phyloP scores from a whole-genome alignment of 768 basidiomycete genomes.

The Pleurotus ostreatus region DNA sequence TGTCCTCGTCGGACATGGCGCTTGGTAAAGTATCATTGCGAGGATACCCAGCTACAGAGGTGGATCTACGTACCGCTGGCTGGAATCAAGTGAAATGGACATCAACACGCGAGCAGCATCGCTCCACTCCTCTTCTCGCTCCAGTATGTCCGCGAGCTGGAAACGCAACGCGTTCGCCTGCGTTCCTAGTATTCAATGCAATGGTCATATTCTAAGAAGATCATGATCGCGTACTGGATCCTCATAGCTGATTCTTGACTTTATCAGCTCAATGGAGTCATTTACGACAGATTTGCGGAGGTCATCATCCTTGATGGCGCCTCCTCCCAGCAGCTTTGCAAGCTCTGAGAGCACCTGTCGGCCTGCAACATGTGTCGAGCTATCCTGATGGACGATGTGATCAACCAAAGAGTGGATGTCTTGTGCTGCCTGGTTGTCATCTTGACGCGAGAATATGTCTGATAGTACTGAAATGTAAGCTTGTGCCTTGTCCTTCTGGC shows the following conservation, averaged over 20 bases:
- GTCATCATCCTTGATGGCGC: conserved; percentile 48
- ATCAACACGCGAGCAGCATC: conserved; percentile 90
- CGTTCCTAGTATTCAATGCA: not conserved
- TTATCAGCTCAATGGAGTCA: conserved; percentile 64
- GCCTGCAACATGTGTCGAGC: conserved; percentile 80
- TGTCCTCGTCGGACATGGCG: conserved; percentile 74
- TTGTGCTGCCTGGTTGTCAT: conserved; percentile 36
- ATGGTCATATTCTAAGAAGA: not conserved
- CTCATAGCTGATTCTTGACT: conserved; percentile 86
- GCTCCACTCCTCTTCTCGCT: conserved; percentile 89
- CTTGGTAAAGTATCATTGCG: conserved; percentile 27
- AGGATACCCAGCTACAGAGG: not conserved
- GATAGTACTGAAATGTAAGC: conserved; percentile 69
- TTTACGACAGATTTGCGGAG: conserved; percentile 71
- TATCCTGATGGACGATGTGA: conserved; percentile 78
- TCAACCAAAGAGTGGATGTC: conserved; percentile 75
- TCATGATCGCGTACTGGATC: conserved; percentile 68
- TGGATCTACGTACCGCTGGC: conserved; percentile 59
- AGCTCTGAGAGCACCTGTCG: conserved; percentile 85
- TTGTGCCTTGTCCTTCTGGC: conserved; percentile 82
- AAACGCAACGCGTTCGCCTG: conserved; percentile 83
- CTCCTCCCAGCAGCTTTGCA: conserved; percentile 62
- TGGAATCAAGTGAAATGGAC: conserved; percentile 88
- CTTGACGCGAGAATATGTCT: conserved; percentile 53
- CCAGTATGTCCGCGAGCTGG: conserved; percentile 87